Evolutionary conservation across 805 yeast genomes (phyloP), one percentile per base, ranked within the genome.

Genomic region (Saccharomyces kudriavzevii): DNA sequence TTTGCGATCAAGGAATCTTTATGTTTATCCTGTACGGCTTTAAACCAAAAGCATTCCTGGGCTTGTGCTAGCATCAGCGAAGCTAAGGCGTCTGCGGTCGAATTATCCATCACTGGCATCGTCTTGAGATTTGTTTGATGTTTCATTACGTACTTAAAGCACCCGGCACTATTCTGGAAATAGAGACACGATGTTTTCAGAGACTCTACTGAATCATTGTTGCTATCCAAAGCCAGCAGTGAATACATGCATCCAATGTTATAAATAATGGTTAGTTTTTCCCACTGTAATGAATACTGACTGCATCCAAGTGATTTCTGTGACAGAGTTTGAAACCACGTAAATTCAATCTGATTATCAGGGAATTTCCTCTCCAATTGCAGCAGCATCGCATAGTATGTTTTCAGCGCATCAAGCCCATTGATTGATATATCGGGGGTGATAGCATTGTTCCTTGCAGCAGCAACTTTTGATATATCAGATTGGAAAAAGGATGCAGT

Each of bases 41-140:
- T 83, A 49, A 79, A 82, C 96, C 97, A 90, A 50, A 85, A 81
- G 11, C 82, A 77, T 63, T 91, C 97, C 68, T 90, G 96, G 0
- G 96, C 94, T 62, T 89, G 96, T 0, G 96, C 94, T 43, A 87
- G 64, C 80, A 80, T 79, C 35, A 89, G 62, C 11, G 65, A 59
- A 40, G 75, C 69, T 51, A 90, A 69, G 17, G 83, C 73, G 11
- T 72, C 69, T 9, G 86, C 61, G 0, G 88, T 80, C 11, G 75
- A 75, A 1, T 54, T 46, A 43, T 80, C 81, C 14, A 87, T 68
- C 46, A 51, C 64, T 50, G 35, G 60, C 24, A 59, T 59, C 48
- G 55, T 50, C 11, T 54, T 51, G 11, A 54, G 58, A 8, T 47
- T 26, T 26, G 4, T 20, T 49, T 50, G 20, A 25, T 60, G 55